Percentiles rank a stretch among this genome's conserved stretches.
phyloP scores from a whole-genome alignment of 768 basidiomycete species.

The Serendipita sp. region DNA sequence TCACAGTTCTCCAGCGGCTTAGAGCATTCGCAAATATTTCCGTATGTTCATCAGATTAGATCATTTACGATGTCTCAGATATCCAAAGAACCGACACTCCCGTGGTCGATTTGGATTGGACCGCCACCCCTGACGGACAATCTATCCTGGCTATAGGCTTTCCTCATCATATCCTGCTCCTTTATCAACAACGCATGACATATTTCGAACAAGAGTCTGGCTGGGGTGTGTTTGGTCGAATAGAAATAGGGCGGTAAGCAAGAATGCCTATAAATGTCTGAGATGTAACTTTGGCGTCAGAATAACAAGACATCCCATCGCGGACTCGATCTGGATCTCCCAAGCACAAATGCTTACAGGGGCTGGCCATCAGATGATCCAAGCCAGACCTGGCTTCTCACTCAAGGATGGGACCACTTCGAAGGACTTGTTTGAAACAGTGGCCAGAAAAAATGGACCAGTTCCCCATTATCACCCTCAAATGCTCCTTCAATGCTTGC shows the following conservation, averaged over 20 bases:
- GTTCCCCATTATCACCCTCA: slow-evolving; percentile 87
- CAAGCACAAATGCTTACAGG: slow-evolving; percentile 69
- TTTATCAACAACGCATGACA: slow-evolving; percentile 86
- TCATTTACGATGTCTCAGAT: background rate
- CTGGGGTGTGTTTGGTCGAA: slow-evolving; percentile 55
- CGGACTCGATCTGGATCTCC: slow-evolving; percentile 82
- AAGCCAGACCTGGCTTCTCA: slow-evolving; percentile 31
- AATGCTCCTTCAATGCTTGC: slow-evolving; percentile 75
- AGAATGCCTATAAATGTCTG: background rate
- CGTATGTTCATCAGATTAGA: slow-evolving; percentile 25
- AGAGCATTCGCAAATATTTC: slow-evolving; percentile 50
- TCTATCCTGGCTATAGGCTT: slow-evolving; percentile 88
- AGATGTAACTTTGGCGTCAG: slow-evolving; percentile 23
- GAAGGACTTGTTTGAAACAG: slow-evolving; percentile 61
- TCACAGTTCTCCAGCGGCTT: slow-evolving; percentile 86
- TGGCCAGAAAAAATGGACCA: slow-evolving; percentile 71
- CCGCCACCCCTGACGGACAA: slow-evolving; percentile 74
- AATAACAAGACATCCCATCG: slow-evolving; percentile 61
- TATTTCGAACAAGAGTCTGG: slow-evolving; percentile 73
- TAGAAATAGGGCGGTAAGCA: slow-evolving; percentile 57
- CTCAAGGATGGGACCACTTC: slow-evolving; percentile 15
- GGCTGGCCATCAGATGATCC: slow-evolving; percentile 66
- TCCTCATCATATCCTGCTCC: slow-evolving; percentile 55
- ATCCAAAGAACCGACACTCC: slow-evolving; percentile 23
- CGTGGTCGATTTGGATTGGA: slow-evolving; percentile 83